A percentile compares a stretch with the other conserved stretches of the same genome.
phyloP scores from a whole-genome alignment of 331 rosid genomes.

The Pyrus hybrid region DNA sequence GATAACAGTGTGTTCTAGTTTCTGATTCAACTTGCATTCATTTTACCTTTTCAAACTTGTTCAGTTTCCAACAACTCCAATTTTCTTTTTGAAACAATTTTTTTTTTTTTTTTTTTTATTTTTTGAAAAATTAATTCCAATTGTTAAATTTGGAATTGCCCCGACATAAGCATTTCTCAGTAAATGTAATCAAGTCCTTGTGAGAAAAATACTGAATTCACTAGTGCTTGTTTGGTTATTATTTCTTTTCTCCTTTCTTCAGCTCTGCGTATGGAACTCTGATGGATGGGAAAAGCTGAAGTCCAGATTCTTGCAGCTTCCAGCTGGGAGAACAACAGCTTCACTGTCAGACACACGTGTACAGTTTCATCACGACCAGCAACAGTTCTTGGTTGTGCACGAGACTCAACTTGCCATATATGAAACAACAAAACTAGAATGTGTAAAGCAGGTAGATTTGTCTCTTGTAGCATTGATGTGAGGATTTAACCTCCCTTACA shows the following conservation, averaged over 20 bases:
- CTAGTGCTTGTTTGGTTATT: not conserved
- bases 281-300: constrained; percentile 94
- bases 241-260: constrained; percentile 1
- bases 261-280: constrained; percentile 82
- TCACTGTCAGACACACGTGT: constrained; percentile 79
- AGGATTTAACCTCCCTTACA: not conserved
- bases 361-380: constrained; percentile 86
- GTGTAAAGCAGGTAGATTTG: constrained; percentile 61
- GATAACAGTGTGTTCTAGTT: not conserved
- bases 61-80: not conserved
- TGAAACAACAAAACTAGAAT: constrained; percentile 69
- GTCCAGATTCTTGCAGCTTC: constrained; percentile 65
- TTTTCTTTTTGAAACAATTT: not conserved
- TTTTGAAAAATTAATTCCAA: not conserved
- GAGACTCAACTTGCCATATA: constrained; percentile 85
- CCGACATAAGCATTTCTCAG: not conserved
- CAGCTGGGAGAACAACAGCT: constrained; percentile 65
- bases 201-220: not conserved
- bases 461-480: not conserved
- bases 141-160: not conserved
- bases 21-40: not conserved
- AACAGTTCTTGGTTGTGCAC: constrained; percentile 72
- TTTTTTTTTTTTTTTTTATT: not conserved
- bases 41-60: not conserved
- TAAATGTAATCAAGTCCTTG: not conserved